A percentile compares a stretch with the other conserved stretches of the same genome.
phyloP scores from a whole-genome alignment of 2,329 filamentous ascomycete genomes.

The Teratosphaeriaceae sp. region DNA sequence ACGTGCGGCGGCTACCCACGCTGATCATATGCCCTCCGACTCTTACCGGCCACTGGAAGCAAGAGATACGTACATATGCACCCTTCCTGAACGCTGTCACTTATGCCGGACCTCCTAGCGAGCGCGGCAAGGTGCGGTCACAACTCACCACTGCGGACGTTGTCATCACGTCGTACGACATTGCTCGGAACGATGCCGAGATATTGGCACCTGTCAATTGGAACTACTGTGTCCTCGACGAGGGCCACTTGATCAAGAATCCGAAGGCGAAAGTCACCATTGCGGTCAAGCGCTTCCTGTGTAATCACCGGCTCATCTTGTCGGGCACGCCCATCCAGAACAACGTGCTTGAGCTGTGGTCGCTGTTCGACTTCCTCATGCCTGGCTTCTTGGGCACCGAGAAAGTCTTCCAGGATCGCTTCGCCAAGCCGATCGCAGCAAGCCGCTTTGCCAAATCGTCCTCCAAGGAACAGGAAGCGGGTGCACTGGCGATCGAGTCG shows the following conservation, averaged over 20 bases:
- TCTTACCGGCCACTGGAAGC: slow-evolving; percentile 95
- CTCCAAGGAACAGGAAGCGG: slow-evolving; percentile 95
- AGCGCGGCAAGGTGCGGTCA: slow-evolving; percentile 65
- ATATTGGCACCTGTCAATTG: slow-evolving; percentile 75
- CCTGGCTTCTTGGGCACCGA: slow-evolving; percentile 94
- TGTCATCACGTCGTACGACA: slow-evolving; percentile 96
- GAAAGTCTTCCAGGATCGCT: slow-evolving; percentile 93
- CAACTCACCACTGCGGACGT: slow-evolving; percentile 75
- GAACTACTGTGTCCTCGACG: slow-evolving; percentile 97
- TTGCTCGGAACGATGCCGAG: slow-evolving; percentile 93
- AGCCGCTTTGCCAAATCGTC: slow-evolving; percentile 95
- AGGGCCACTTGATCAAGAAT: slow-evolving; percentile 98
- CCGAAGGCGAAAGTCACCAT: slow-evolving; percentile 92
- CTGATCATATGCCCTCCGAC: slow-evolving; percentile 95
- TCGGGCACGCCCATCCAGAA: slow-evolving; percentile 98
- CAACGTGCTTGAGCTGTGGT: slow-evolving; percentile 95
- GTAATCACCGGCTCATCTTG: slow-evolving; percentile 91
- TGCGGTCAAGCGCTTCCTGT: slow-evolving; percentile 81
- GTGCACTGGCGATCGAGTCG: slow-evolving; percentile 94
- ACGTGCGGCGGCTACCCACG: slow-evolving; percentile 75
- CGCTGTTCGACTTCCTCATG: slow-evolving; percentile 98
- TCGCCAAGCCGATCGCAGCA: slow-evolving; percentile 90
- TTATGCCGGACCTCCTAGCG: slow-evolving; percentile 82
- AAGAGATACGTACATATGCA: slow-evolving; percentile 92
- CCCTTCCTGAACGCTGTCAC: slow-evolving; percentile 86